Evolutionary conservation across 345 rosid genomes (phyloP), one percentile per base, ranked within the genome.

Genomic region (Citrus australasica): DNA sequence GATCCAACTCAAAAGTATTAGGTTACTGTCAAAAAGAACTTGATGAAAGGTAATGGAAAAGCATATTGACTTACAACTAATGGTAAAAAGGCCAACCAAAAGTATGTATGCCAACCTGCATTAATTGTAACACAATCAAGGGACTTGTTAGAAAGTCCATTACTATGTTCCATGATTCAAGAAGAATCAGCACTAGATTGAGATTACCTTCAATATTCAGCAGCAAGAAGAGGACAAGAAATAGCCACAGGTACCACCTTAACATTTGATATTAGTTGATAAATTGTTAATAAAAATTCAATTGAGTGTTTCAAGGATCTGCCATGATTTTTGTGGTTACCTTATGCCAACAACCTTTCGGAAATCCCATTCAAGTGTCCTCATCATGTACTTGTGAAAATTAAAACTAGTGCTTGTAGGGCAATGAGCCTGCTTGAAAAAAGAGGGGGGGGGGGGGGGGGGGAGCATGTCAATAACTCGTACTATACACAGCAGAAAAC

Each of bases 201-300:
- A 9, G 38, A 60, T 67, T 83, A 87, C 96, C 98, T 84, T 90
- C 84, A 35, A 95, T 85, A 59, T 95, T 88, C 76, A 93, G 84
- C 78, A 93, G 89, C 87, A 95, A 84, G 81, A 92, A 92, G 59
- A 91, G 55, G 76, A 93, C 92, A 37, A 92, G 90, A 79, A 92
- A 95, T 59, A 92, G 91, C 99, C 98, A 95, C 69, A 93, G 92
- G 81, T 91, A 91, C 94, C 95, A 91, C 66, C 98, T 95, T 4
- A 80, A 55, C 82, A 71, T 48, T 46, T 55, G 21, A 58, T 65
- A 61, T 70, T 56, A 82, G 59, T 55, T 37, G 51, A 75, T 65
- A 69, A 60, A 55, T 53, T 40, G 21, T 19, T 27, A 55, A 46
- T 7, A 17, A 62, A 38, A 63, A 7, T 24, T 6, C 24, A 37